phyloP scores from a whole-genome alignment of 257 asterid species.

The Thymus quinquecostatus region DNA sequence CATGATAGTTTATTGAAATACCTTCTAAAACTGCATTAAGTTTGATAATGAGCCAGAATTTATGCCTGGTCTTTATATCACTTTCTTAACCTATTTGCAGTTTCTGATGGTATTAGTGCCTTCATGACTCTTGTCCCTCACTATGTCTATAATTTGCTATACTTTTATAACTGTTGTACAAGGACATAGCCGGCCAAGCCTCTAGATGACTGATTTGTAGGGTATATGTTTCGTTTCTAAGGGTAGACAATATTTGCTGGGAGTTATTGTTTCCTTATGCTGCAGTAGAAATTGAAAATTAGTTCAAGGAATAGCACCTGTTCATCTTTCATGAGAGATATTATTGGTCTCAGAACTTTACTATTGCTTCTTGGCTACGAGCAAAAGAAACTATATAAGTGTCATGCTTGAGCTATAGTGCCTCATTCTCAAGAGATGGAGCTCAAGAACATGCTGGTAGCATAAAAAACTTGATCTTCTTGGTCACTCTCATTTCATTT shows the following conservation, averaged over 20 bases:
- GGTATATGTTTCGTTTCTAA: neutral
- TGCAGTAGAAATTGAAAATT: neutral
- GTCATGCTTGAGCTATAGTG: neutral
- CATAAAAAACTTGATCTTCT: neutral
- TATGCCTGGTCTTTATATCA: neutral
- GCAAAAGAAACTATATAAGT: no score
- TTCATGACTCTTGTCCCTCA: constrained; percentile 1
- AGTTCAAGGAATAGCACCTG: neutral
- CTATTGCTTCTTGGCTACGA: neutral
- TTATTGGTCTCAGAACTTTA: neutral
- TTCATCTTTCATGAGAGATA: constrained; percentile 15
- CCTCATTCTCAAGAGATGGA: neutral
- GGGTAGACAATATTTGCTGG: neutral
- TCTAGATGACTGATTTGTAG: constrained; percentile 1
- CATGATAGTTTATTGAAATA: neutral
- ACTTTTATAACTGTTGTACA: neutral
- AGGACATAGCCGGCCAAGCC: neutral
- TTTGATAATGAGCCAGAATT: constrained; percentile 8
- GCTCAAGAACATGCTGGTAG: neutral
- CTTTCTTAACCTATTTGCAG: constrained; percentile 12
- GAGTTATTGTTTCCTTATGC: neutral
- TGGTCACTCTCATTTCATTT: neutral
- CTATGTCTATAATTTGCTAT: constrained; percentile 18
- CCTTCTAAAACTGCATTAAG: constrained; percentile 15
- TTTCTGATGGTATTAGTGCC: constrained; percentile 24